Evolutionary conservation across 1,284 basidiomycete genomes (phyloP), one percentile per base, ranked within the genome.

Genomic region (Heterobasidion irregulare): DNA sequence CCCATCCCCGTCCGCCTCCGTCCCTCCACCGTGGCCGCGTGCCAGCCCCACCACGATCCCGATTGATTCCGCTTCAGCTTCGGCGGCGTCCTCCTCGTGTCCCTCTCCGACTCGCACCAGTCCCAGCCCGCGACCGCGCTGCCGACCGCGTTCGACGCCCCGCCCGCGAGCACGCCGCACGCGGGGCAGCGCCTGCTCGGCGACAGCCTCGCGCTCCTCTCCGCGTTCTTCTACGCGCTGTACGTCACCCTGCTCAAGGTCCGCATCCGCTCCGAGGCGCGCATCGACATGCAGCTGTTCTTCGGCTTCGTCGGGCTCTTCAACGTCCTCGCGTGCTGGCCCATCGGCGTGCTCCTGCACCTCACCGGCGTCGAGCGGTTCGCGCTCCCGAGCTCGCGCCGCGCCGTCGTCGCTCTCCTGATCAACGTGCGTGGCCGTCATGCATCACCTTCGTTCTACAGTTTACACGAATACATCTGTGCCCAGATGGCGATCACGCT

Each of bases 181-280:
- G 12, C 15, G 16, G 12, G 12, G 10, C 16, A 47, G 10, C 46
- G 46, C 16, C 65, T 89, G 18, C 60, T 91, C 6, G 94, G 94
- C 43, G 94, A 98, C 68, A 59, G 75, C 19, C 77, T 96, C 8
- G 91, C 93, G 0, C 74, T 97, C 43, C 65, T 92, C 18, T 92
- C 90, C 12, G 92, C 93, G 0, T 61, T 92, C 8, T 89, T 92
- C 67, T 98, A 98, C 70, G 90, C 95, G 0, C 70, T 93, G 52
- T 99, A 99, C 70, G 89, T 97, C 38, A 89, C 90, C 60, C 76
- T 98, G 43, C 82, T 99, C 66, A 99, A 99, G 73, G 90, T 87
- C 56, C 81, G 83, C 57, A 89, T 97, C 47, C 82, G 81, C 45
- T 79, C 82, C 54, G 94, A 97, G 68, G 88, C 89, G 6, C 80